Evolutionary conservation across 2,329 filamentous ascomycete species (phyloP), one percentile per base, ranked within the genome.

Genomic region (Penicillium sp.): DNA sequence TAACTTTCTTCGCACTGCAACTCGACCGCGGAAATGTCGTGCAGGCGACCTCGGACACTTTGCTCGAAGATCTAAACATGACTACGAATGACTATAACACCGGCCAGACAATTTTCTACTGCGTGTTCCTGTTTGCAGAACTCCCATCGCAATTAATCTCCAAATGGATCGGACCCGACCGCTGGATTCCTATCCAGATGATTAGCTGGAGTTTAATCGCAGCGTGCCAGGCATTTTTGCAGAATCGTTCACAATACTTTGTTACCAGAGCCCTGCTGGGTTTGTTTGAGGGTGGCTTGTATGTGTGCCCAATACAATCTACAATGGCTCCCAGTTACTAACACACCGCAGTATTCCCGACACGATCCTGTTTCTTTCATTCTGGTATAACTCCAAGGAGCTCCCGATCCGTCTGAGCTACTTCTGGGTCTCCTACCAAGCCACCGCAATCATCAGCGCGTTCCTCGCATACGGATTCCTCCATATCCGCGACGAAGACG

Each of bases 301-400:
- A 77, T 52, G 80, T 80, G 34, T 3, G 30, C 69, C 11, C 2
- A 13, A 11, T 79, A 3, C 13, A 30, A n/a, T 11, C 16, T 7
- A 14, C 6, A 5, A 12, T 25, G 4, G 14, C 14, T 0, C 10
- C n/a, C 18, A 22, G 18, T 22, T 5, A 22, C 33, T 55, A 32
- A 50, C 29, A 12, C 6, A 7, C 28, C 11, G 7, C 25, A 65
- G 61, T 41, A 68, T 68, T 30, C 64, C 65, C 2, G 65, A 68
- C 13, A 66, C 63, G 0, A 66, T 68, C 10, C 52, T 68, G 0
- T 87, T 82, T 60, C 68, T 86, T 4, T 80, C 77, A 3, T 88
- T 88, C 60, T 89, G 82, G 62, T 89, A 87, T 65, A 87, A 77
- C 30, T 77, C 77, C 0, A 72, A 72, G 35, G 84, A 88, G 56